Base-by-base conservation (phyloP, 2,329 filamentous ascomycete genomes). In the Hymenoscyphus fructigenus region DNA sequence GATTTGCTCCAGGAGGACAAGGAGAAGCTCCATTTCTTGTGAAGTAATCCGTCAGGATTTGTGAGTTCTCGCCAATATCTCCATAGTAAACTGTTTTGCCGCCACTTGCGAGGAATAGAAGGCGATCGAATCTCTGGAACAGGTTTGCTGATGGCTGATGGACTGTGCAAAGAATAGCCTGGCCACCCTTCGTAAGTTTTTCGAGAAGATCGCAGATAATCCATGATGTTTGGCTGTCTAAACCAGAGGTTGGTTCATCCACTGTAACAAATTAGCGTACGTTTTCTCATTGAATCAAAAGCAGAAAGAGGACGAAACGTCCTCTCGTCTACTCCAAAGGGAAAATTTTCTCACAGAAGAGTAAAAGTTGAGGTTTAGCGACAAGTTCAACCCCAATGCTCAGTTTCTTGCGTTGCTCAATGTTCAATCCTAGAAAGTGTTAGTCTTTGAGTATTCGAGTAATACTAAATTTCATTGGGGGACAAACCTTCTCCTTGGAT, bases 361-460 rank as follows among this genome's bases (percentile, higher is more conserved):
- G 86, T 66, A 97, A 83, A 61, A 97, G 83, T 56, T 91, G 87
- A 5, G 93, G 93, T 80, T 93, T 96, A 9, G 93, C 93, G 38
- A 92, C 93, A 28, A 97, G 85, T 76, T 97, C 93, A 23, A 97
- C 93, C 77, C 92, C 93, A 68, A 97, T 96, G 0, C 93, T 97
- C 6, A 97, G 83, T 73, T 91, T 90, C 78, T 88, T 89, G 56
- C 85, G 82, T 76, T 89, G 86, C 71, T 88, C 86, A 17, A 88
- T 84, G 73, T 91, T 91, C 4, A 36, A 7, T 2, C 34, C 34
- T 36, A 36, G 7, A 36, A 36, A 36, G 34, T 36, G 34, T 36
- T 36, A 36, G 34, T 6, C 34, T 36, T 5, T 36, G 10, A 36
- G 7, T 12, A 4, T 32, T 17, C n/a, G 4, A 38, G 29, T 29